Base-by-base conservation (phyloP, 495 filamentous ascomycete species). In the Lindgomyces ingoldianus region DNA sequence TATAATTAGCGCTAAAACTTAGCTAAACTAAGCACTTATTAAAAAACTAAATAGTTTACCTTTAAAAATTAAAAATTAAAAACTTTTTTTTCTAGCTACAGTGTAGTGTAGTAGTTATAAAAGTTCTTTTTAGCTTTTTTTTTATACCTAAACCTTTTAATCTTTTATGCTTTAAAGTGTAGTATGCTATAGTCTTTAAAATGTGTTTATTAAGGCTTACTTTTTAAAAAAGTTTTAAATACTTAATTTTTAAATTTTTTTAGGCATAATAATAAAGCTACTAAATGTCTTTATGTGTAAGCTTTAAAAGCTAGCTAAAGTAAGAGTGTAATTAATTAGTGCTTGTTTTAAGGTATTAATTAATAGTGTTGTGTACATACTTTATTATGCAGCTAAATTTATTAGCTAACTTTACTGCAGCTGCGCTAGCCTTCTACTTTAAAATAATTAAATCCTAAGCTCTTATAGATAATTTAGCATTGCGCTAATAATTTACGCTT, bases 21-120 rank as follows among this genome's bases (percentile, higher is more conserved):
- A 21, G 42, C 27, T 60, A 3, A 14, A 65, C 45, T 44, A 56
- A 65, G 56, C 56, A 65, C 44, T 65, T 41, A 60, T 65, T 44
- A 12, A 25, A 46, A 41, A 59, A 60, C 46, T 39, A 52, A 1
- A 65, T 21, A 49, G n/a, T 52, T 4, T 44, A 6, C 44, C 62
- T 47, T 1, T 24, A 4, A 12, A 21, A 55, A 16, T 47, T 30
- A 26, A 56, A 59, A 24, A 52, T 3, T 4, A 42, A 3, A 14
- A 18, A 19, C 26, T 53, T 6, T 25, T 24, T 65, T 10, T 12
- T 42, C 60, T 19, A 22, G 21, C n/a, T 25, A 4, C 22, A 25
- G n/a, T 16, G 46, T 49, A 49, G n/a, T 2, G 27, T 3, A 49
- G 21, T 25, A 9, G 16, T 10, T 21, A 19, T 22, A 3, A 9